A percentile compares a stretch with the other conserved stretches of the same genome.
These are phyloP conservation scores for Jaapia argillacea DNA, from an alignment of 768 basidiomycete species.

Conservation along the genomic window DNA sequence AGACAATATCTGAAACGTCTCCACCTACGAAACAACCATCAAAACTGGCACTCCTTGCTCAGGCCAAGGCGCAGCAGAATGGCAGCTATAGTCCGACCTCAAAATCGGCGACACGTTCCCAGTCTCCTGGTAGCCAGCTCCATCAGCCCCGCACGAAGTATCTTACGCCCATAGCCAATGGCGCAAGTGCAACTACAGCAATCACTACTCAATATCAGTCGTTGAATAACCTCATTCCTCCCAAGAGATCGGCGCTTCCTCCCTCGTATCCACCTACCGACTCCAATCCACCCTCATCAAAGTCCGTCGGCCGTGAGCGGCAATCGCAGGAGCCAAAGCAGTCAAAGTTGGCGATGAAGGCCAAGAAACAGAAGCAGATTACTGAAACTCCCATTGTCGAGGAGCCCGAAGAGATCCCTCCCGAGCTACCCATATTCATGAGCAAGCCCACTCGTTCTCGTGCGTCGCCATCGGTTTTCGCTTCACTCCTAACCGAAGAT, in stretches of 20 bases:
- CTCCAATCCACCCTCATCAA: conserved; percentile 4
- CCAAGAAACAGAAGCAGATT: conserved; percentile 27
- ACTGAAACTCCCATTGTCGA: conserved; percentile 29
- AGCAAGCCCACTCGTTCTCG: conserved; percentile 41
- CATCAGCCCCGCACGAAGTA: conserved; percentile 55
- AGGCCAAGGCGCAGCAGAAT: conserved; percentile 35
- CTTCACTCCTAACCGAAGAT: conserved; percentile 59
- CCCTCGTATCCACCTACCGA: conserved; percentile 13
- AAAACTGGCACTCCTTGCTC: conserved; percentile 67
- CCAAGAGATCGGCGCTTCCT: conserved; percentile 12
- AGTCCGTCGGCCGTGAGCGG: not conserved
- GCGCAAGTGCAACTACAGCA: conserved; percentile 72
- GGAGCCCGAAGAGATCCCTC: conserved; percentile 18
- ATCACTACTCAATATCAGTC: conserved; percentile 78
- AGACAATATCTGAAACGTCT: not conserved
- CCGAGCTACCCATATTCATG: conserved; percentile 47
- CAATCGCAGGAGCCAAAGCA: conserved; percentile 27
- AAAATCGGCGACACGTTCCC: conserved; percentile 11
- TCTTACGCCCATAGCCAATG: conserved; percentile 73
- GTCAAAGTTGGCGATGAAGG: conserved; percentile 65
- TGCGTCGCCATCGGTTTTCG: conserved; percentile 74
- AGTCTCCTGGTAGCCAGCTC: conserved; percentile 18
- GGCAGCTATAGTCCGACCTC: conserved; percentile 15
- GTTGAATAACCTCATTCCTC: conserved; percentile 43
- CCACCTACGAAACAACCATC: conserved; percentile 29